A percentile compares a stretch with the other conserved stretches of the same genome.
phyloP scores from a whole-genome alignment of 176 grass and related monocot species.

The Carex myosuroides region DNA sequence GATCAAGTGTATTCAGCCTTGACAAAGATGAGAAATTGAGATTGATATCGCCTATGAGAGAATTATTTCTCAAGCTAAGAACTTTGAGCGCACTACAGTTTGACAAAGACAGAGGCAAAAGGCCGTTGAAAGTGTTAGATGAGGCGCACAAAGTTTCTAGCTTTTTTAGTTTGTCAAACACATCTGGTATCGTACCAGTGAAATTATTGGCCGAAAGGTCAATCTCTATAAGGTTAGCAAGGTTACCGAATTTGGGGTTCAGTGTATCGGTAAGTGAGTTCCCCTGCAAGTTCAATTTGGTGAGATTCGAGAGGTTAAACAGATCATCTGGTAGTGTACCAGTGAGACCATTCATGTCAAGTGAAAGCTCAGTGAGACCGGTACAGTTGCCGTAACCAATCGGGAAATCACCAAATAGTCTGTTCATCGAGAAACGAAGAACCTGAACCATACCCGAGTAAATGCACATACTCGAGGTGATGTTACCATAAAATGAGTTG shows the following conservation, averaged over 20 bases:
- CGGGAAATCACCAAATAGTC: constrained; percentile 41
- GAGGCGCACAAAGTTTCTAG: constrained; percentile 46
- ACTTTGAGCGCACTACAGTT: constrained; percentile 37
- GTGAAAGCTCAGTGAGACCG: constrained; percentile 46
- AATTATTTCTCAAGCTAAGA: constrained; percentile 72
- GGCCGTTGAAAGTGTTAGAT: constrained; percentile 44
- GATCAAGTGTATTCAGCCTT: constrained; percentile 57
- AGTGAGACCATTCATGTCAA: constrained; percentile 44
- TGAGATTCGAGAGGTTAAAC: constrained; percentile 38
- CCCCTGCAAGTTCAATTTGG: constrained; percentile 40
- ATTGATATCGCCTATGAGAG: constrained; percentile 38
- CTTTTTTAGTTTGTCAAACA: constrained; percentile 48
- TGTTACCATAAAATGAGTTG: constrained; percentile 48
- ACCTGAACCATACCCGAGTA: constrained; percentile 21
- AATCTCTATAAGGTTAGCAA: constrained; percentile 48
- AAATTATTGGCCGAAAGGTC: constrained; percentile 73
- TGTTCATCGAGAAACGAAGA: constrained; percentile 59
- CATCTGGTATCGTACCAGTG: constrained; percentile 50
- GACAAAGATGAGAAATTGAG: constrained; percentile 37
- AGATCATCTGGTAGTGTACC: constrained; percentile 59
- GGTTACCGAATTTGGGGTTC: constrained; percentile 38
- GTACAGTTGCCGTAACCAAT: constrained; percentile 38
- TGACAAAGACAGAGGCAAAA: constrained; percentile 56
- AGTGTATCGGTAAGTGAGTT: constrained; percentile 53
- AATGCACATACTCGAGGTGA: constrained; percentile 44